phyloP scores from a whole-genome alignment of 805 yeast genomes.

The Kregervanrija pseudodelftensis region DNA sequence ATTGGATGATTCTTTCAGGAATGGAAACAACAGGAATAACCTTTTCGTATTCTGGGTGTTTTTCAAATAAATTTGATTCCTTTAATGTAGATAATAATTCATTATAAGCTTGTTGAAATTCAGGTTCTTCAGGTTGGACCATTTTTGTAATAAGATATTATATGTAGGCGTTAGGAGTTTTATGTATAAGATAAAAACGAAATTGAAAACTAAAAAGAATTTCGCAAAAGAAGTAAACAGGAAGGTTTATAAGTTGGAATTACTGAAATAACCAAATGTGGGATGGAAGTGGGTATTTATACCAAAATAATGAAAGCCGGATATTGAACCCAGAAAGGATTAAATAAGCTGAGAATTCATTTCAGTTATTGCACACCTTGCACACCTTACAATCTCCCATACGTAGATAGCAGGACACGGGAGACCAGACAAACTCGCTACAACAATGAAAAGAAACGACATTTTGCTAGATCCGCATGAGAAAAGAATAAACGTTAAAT shows the following conservation, averaged over 20 bases:
- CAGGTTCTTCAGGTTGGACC: conserved; percentile 92
- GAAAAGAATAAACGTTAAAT: too few species aligned
- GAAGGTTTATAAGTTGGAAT: neutral
- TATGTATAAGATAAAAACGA: neutral
- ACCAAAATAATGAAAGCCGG: too few species aligned
- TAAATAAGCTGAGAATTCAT: too few species aligned
- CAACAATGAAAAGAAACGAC: too few species aligned
- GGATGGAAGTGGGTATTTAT: neutral
- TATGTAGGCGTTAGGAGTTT: neutral
- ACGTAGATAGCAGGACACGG: too few species aligned
- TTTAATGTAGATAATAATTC: conserved; percentile 84
- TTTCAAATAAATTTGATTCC: conserved; percentile 83
- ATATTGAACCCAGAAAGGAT: too few species aligned
- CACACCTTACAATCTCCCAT: too few species aligned
- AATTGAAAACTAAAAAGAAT: neutral
- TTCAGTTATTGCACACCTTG: too few species aligned
- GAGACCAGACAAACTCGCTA: too few species aligned
- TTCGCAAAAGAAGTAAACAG: neutral
- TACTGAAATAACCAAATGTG: neutral
- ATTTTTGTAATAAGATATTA: conserved; percentile 28
- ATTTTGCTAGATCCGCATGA: too few species aligned
- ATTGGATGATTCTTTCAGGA: conserved; percentile 94
- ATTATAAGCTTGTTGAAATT: conserved; percentile 97
- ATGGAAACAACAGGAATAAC: conserved; percentile 85
- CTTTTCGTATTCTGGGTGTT: conserved; percentile 84